Evolutionary conservation across 1,284 basidiomycete genomes (phyloP), one percentile per base, ranked within the genome.

Genomic region (Pascua guehoae): DNA sequence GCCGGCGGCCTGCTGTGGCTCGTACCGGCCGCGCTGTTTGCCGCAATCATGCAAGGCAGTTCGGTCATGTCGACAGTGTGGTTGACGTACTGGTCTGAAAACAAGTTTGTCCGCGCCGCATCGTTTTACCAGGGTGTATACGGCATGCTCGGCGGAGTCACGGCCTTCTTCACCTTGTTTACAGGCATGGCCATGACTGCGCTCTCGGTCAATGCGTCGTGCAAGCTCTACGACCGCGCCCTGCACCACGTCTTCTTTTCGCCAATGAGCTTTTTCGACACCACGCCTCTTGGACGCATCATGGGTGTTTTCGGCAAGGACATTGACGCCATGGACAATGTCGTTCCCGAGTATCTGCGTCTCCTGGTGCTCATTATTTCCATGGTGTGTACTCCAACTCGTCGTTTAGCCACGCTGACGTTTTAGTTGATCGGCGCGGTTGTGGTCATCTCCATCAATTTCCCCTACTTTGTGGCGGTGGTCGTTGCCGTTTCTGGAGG

Each of bases 101-200:
- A 87, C 53, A 36, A 58, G 24, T 69, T 61, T 49, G 47, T 53
- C 43, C 47, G 53, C 37, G 12, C 61, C 16, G 62, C 50, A 44
- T 82, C 81, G 2, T 83, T 87, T 66, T 89, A 90, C 72, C 86
- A 88, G 72, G 83, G 81, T 9, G 72, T 90, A 18, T 91, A 90
- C 66, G 87, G 85, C 11, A 79, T 79, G 47, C 77, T 91, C 1
- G 88, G 80, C 8, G 14, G 73, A 0, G 37, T 60, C 0, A 65
- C 67, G 66, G 83, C 88, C 0, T 41, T 85, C 11, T 85, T 85
- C 69, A 86, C 85, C 0, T 86, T 90, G 69, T 63, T 52, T 61
- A 86, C 84, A 65, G 86, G 82, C 41, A 75, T 79, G 11, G 73
- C 77, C 4, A 81, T 86, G 69, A 83, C 84, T 58, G 71, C 82